These are phyloP conservation scores for Cairneyella variabilis DNA, from an alignment of 495 filamentous ascomycete genomes.

Conservation along the genomic window DNA sequence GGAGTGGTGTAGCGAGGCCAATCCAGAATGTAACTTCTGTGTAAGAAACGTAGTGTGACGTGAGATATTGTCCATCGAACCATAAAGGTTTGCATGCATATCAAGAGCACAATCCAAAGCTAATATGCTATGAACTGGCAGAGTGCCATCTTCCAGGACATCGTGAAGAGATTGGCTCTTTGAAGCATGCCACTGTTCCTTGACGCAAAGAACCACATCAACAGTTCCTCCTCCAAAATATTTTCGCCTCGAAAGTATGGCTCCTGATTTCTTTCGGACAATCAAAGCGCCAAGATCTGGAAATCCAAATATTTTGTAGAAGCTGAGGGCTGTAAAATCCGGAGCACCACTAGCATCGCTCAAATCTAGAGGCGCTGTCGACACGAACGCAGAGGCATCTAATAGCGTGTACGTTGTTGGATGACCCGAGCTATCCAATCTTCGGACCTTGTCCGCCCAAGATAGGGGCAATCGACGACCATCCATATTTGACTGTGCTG, in stretches of 20 bases:
- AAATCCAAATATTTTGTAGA: conserved; percentile 97
- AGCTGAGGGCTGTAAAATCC: conserved; percentile 85
- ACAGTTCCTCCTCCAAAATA: conserved; percentile 98
- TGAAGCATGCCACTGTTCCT: conserved; percentile 68
- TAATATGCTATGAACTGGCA: conserved; percentile 84
- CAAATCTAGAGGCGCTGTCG: conserved; percentile 73
- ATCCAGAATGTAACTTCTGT: conserved; percentile 50
- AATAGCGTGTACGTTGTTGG: conserved; percentile 64
- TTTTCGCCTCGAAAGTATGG: conserved; percentile 56
- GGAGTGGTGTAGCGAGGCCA: conserved; percentile 57
- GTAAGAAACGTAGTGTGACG: conserved; percentile 70
- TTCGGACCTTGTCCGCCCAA: conserved; percentile 61
- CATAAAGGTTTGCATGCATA: conserved; percentile 65
- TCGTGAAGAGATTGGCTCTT: conserved; percentile 74
- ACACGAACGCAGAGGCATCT: conserved; percentile 84
- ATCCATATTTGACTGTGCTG: conserved; percentile 91
- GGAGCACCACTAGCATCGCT: conserved; percentile 57
- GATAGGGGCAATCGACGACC: conserved; percentile 69
- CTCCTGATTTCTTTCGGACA: conserved; percentile 65
- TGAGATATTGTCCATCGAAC: conserved; percentile 66
- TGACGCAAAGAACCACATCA: conserved; percentile 63
- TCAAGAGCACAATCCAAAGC: conserved; percentile 72
- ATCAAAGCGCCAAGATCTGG: conserved; percentile 88
- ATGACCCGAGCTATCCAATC: conserved; percentile 6
- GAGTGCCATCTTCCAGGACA: conserved; percentile 82